Percentiles rank a stretch among this genome's conserved stretches.
phyloP scores from a whole-genome alignment of 2,329 filamentous ascomycete species.

The Aschersonia sp. region DNA sequence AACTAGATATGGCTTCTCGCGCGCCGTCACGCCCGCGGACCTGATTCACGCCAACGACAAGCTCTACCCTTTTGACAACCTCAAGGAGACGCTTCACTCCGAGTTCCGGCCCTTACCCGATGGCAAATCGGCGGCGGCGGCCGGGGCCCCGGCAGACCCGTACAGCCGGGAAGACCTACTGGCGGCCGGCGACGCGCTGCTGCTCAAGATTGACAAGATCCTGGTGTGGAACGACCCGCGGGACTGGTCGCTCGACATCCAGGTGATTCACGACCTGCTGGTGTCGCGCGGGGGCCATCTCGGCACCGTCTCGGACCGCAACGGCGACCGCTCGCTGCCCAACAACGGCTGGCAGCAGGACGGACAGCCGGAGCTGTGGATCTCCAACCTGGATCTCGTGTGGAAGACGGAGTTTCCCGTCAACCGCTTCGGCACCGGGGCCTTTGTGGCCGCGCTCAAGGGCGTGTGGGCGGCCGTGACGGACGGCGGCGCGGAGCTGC shows the following conservation, averaged over 20 bases:
- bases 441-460: slow-evolving; percentile 68
- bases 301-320: slow-evolving; percentile 64
- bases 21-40: slow-evolving; percentile 75
- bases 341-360: slow-evolving; percentile 74
- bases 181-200: slow-evolving; percentile 20
- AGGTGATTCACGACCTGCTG: slow-evolving; percentile 71
- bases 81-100: slow-evolving; percentile 16
- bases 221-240: slow-evolving; percentile 93
- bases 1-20: slow-evolving; percentile 53
- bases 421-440: slow-evolving; percentile 80
- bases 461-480: slow-evolving; percentile 69
- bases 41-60: slow-evolving; percentile 59
- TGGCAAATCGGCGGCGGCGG: slow-evolving; percentile 17
- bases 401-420: slow-evolving; percentile 80
- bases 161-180: slow-evolving; percentile 18
- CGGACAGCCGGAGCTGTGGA: slow-evolving; percentile 67
- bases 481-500: slow-evolving; percentile 43
- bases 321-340: slow-evolving; percentile 47
- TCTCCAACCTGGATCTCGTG: slow-evolving; percentile 78
- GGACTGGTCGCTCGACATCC: slow-evolving; percentile 85
- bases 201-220: slow-evolving; percentile 78
- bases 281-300: slow-evolving; percentile 65
- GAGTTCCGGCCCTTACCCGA: slow-evolving; percentile 15
- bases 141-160: slow-evolving; percentile 11
- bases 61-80: slow-evolving; percentile 66